These are phyloP conservation scores for Tuber magnatum DNA, from an alignment of 495 filamentous ascomycete species.

Conservation along the genomic window DNA sequence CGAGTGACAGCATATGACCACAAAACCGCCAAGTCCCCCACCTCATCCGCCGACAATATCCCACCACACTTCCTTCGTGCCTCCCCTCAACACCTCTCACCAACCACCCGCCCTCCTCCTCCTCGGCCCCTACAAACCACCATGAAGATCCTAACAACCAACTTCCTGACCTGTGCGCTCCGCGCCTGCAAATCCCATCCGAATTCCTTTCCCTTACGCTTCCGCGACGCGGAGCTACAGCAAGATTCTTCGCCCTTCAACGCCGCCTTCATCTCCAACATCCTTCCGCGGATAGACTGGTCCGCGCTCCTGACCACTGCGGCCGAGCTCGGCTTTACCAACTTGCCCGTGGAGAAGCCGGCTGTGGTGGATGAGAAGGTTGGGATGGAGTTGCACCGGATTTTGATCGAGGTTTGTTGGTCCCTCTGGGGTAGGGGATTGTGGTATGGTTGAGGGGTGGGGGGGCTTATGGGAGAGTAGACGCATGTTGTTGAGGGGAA, in stretches of 20 bases:
- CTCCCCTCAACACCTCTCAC: background rate
- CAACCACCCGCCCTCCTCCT: background rate
- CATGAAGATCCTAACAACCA: slow-evolving; percentile 95
- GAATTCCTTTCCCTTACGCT: slow-evolving; percentile 79
- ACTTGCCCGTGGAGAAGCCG: slow-evolving; percentile 57
- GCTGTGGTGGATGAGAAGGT: slow-evolving; percentile 56
- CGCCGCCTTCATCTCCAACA: slow-evolving; percentile 66
- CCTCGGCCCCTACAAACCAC: background rate
- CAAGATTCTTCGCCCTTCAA: slow-evolving; percentile 73
- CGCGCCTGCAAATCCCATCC: slow-evolving; percentile 78
- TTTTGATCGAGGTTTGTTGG: slow-evolving; percentile 61
- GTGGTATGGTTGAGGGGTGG: no score
- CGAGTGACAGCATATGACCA: no score
- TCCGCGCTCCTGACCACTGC: slow-evolving; percentile 62
- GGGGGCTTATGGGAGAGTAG: slow-evolving; percentile 25
- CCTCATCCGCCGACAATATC: no score
- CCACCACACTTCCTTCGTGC: slow-evolving; percentile 21
- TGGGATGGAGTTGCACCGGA: slow-evolving; percentile 66
- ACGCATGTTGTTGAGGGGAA: slow-evolving; percentile 81
- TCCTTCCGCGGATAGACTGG: slow-evolving; percentile 87
- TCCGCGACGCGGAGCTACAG: slow-evolving; percentile 80
- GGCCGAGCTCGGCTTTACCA: slow-evolving; percentile 82
- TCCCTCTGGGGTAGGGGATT: background rate
- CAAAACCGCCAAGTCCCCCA: no score
- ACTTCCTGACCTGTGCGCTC: slow-evolving; percentile 93